phyloP scores from a whole-genome alignment of 805 yeast species.

The Soucietia sequanensis region DNA sequence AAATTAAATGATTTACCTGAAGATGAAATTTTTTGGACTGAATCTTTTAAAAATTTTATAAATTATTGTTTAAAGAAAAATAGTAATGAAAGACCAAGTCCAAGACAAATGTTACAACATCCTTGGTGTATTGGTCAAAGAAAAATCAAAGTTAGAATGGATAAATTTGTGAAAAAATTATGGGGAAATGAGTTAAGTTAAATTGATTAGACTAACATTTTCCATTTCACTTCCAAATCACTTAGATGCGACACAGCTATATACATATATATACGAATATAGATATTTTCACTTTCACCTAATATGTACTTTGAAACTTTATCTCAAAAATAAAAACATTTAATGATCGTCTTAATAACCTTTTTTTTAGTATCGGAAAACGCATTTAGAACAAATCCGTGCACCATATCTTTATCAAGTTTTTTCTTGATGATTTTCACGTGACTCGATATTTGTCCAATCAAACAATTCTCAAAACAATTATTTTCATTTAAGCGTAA shows the following conservation, averaged over 20 bases:
- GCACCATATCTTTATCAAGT: background rate
- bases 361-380: background rate
- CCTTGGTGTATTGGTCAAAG: conserved; percentile 89
- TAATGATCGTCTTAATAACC: no score
- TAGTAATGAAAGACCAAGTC: conserved; percentile 79
- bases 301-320: no score
- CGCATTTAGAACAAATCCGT: background rate
- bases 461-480: conserved; percentile 1
- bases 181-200: conserved; percentile 51
- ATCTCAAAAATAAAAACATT: no score
- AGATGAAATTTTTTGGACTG: conserved; percentile 76
- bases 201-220: no score
- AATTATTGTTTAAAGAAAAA: conserved; percentile 79
- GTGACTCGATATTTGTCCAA: conserved; percentile 1
- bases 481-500: background rate
- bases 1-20: conserved; percentile 73
- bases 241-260: no score
- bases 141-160: conserved; percentile 77
- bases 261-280: no score
- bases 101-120: conserved; percentile 88
- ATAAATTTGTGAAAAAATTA: conserved; percentile 70
- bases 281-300: no score
- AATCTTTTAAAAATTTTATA: conserved; percentile 78
- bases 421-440: no score
- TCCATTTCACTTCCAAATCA: no score